Evolutionary conservation across 1,139 yeast species (phyloP), one percentile per base, ranked within the genome.

Genomic region (Hemisphaericaspora xylofermentans): DNA sequence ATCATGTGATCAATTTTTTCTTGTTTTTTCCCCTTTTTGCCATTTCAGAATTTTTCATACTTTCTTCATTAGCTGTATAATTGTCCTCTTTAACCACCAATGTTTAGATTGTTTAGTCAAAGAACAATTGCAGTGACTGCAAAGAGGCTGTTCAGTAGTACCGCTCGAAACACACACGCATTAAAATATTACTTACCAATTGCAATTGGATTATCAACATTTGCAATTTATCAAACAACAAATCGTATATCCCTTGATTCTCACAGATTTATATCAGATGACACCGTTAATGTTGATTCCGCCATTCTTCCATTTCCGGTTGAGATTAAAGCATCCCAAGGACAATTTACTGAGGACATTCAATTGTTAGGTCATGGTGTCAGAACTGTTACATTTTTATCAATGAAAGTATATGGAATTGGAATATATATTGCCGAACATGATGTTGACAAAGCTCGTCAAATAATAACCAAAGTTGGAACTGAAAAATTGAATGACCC

Each of bases 341-440:
- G 34, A 2, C 55, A 58, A 34, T 44, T 60, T 16, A 45, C 46
- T 15, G 45, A 57, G 8, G 57, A 65, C 30, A 82, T 66, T 53
- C 64, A 72, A 36, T 60, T 89, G 35, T 54, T 93, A 10, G 98
- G 96, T 0, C 74, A 78, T 43, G 98, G 98, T 0, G 80, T 83
- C 3, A 71, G 98, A 53, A 67, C 84, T 0, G 97, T 91, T 12
- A 86, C 97, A 0, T 87, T 91, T 55, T 54, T 89, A 31, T 71
- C 76, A n/a, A 81, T 91, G 66, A 88, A 83, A 53, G 96, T 93
- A 3, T 91, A 91, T 57, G 96, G 88, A 0, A 68, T 87, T 32
- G 98, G 95, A 0, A 65, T 91, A 13, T 91, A 91, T 58, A 69
- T 87, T 36, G 83, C 87, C 5, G 62, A 71, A 5, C 71, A 73